These are phyloP conservation scores for Tieghemiomyces parasiticus DNA, from an alignment of 192 early-diverging fungal species.

Conservation along the genomic window DNA sequence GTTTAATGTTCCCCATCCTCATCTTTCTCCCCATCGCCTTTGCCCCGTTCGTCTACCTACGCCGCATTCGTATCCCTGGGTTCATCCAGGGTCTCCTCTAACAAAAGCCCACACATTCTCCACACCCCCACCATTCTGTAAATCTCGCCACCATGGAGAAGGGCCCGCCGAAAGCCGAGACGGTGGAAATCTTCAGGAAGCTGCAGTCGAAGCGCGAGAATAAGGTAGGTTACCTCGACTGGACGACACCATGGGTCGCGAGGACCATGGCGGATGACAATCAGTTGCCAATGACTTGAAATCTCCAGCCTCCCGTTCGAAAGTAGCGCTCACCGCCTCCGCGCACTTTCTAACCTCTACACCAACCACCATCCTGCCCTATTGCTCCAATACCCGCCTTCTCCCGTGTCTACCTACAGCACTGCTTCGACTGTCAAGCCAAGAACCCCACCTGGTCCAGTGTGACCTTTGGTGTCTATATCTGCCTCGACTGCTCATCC, in stretches of 20 bases:
- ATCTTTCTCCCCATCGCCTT: no score
- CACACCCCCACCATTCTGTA: no score
- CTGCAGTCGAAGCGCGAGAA: conserved; percentile 44
- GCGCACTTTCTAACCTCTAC: background rate
- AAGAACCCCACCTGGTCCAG: conserved; percentile 94
- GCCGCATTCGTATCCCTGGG: no score
- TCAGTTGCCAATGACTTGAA: background rate
- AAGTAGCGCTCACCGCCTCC: background rate
- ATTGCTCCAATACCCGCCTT: background rate
- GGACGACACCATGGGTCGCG: background rate
- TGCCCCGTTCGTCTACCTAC: no score
- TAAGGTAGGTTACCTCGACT: conserved; percentile 26
- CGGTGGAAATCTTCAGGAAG: conserved; percentile 46
- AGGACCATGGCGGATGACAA: background rate
- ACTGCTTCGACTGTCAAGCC: conserved; percentile 89
- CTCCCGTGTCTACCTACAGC: conserved; percentile 20
- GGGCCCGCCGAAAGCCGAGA: conserved; percentile 31
- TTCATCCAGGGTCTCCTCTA: no score
- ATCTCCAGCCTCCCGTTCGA: background rate
- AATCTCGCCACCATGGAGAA: conserved; percentile 6
- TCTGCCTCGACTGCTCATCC: conserved; percentile 92
- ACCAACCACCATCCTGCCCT: background rate
- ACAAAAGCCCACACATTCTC: no score
- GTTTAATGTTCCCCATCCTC: no score
- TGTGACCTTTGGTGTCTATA: conserved; percentile 85